Conservation (phyloP, 1,139 yeast species). For the Ogataea hybrid region DNA sequence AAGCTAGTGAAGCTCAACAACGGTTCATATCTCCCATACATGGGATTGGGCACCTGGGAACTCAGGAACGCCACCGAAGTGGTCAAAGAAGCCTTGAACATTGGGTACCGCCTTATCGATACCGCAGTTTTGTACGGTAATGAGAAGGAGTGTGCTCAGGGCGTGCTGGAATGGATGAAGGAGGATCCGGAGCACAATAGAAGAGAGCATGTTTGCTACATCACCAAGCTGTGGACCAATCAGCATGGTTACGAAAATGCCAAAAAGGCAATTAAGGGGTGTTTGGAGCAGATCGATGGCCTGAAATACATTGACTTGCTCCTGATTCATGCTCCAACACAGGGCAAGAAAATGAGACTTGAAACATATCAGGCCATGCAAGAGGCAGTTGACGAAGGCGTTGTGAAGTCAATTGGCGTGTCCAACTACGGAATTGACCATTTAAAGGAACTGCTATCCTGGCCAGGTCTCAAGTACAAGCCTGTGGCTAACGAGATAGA, state of each 20-base stretch:
- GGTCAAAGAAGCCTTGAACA: constrained; percentile 44
- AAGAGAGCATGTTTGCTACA: constrained; percentile 64
- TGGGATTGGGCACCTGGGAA: constrained; percentile 53
- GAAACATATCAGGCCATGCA: constrained; percentile 64
- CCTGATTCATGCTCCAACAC: constrained; percentile 60
- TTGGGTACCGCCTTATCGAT: constrained; percentile 56
- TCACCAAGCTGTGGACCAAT: constrained; percentile 64
- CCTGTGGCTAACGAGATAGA: constrained; percentile 70
- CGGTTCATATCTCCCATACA: constrained; percentile 44
- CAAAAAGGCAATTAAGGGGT: constrained; percentile 48
- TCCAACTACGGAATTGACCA: constrained; percentile 68
- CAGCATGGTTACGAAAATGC: constrained; percentile 62
- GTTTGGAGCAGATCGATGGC: constrained; percentile 49
- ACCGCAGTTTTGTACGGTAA: constrained; percentile 58
- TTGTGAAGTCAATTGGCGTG: constrained; percentile 61
- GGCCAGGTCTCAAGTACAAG: constrained; percentile 48
- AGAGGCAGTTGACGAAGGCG: constrained; percentile 57
- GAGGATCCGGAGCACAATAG: constrained; percentile 44
- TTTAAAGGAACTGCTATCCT: constrained; percentile 52
- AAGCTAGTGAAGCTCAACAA: constrained; percentile 26
- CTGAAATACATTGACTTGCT: constrained; percentile 51
- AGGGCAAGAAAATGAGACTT: constrained; percentile 48
- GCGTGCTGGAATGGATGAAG: constrained; percentile 49
- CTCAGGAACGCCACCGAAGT: constrained; percentile 41
- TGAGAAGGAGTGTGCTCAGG: constrained; percentile 56